Evolutionary conservation across 352 stramenopile genomes (phyloP).

Genomic region (Phytophthora pistaciae): DNA sequence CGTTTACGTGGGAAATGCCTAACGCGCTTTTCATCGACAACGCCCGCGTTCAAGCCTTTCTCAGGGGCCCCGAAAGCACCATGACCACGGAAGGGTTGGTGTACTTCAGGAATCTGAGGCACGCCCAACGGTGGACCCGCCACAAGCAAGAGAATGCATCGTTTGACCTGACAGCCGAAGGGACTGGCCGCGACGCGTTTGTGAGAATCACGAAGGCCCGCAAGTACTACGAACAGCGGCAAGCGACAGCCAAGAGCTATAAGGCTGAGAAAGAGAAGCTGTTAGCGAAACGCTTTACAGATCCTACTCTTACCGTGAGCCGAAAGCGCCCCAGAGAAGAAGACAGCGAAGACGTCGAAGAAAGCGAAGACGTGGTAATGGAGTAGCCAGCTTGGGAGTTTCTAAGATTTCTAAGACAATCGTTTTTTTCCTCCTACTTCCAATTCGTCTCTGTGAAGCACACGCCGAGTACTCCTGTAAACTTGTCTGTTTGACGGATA

Average conservation of each 20-base stretch:
- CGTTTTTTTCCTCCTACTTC: no score
- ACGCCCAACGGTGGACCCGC: slow-evolving; percentile 16
- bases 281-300: not conserved
- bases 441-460: no score
- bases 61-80: slow-evolving; percentile 5
- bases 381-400: not conserved
- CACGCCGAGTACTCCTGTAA: no score
- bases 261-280: slow-evolving; percentile 16
- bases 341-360: not conserved
- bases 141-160: slow-evolving; percentile 3
- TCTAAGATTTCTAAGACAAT: no score
- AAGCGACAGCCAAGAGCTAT: slow-evolving; percentile 3
- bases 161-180: slow-evolving; percentile 22
- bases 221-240: slow-evolving; percentile 3
- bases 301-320: not conserved
- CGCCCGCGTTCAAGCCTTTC: slow-evolving; percentile 6
- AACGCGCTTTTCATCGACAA: not conserved
- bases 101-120: slow-evolving; percentile 9
- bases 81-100: slow-evolving; percentile 18
- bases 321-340: not conserved
- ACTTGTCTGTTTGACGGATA: no score
- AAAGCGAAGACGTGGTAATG: not conserved
- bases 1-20: slow-evolving; percentile 21
- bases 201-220: slow-evolving; percentile 32
- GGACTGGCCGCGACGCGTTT: slow-evolving; percentile 16